Percentiles rank a stretch among this genome's conserved stretches.
phyloP scores from a whole-genome alignment of 1,139 yeast genomes.

The Candida sanyaensis region DNA sequence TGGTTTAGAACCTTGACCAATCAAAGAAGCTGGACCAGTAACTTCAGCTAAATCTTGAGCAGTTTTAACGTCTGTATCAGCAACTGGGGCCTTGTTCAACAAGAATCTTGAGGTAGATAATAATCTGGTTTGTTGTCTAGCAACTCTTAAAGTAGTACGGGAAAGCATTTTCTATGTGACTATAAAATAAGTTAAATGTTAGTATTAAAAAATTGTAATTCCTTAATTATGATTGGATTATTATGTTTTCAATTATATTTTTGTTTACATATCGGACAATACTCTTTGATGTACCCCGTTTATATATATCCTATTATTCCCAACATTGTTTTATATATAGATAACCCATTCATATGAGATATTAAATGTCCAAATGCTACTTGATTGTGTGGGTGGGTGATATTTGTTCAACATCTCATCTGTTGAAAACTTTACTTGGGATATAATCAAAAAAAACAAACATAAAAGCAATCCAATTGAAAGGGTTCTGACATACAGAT shows the following conservation, averaged over 20 bases:
- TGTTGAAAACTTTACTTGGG: not conserved
- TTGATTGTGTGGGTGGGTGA: not conserved
- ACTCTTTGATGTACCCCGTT: too few species aligned
- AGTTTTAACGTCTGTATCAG: slow-evolving; percentile 50
- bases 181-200: slow-evolving; percentile 17
- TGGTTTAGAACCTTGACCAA: slow-evolving; percentile 85
- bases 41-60: slow-evolving; percentile 77
- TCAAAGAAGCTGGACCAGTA: slow-evolving; percentile 74
- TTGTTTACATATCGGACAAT: too few species aligned
- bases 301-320: too few species aligned
- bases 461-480: not conserved
- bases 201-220: slow-evolving; percentile 18
- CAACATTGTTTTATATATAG: too few species aligned
- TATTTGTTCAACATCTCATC: slow-evolving; percentile 3
- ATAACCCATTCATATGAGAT: too few species aligned
- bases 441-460: not conserved
- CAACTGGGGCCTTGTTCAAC: slow-evolving; percentile 18
- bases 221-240: not conserved
- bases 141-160: slow-evolving; percentile 39
- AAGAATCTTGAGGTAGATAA: slow-evolving; percentile 39
- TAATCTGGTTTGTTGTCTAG: slow-evolving; percentile 41
- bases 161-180: slow-evolving; percentile 30
- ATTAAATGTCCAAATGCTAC: too few species aligned
- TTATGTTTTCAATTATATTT: not conserved
- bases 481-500: not conserved